phyloP scores from a whole-genome alignment of 2,329 filamentous ascomycete genomes.

The Aspergillus felis region DNA sequence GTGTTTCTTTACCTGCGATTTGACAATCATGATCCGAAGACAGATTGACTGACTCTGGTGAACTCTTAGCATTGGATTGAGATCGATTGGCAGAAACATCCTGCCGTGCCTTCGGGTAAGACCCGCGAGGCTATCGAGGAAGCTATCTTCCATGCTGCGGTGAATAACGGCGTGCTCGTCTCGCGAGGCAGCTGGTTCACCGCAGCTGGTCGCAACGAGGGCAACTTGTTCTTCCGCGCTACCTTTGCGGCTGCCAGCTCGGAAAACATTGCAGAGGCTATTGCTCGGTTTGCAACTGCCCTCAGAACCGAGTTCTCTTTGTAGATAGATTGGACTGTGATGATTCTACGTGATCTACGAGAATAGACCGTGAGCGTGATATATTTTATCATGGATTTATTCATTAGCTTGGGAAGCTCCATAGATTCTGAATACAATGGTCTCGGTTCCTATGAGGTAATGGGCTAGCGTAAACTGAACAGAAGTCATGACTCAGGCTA shows the following conservation, averaged over 20 bases:
- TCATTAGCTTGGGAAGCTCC: neutral
- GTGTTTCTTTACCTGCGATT: slow-evolving; percentile 33
- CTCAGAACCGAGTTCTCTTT: slow-evolving; percentile 60
- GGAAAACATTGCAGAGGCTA: slow-evolving; percentile 67
- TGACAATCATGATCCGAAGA: neutral
- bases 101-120: slow-evolving; percentile 34
- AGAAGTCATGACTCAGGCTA: too few relatives aligned
- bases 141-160: slow-evolving; percentile 73
- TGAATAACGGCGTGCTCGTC: slow-evolving; percentile 73
- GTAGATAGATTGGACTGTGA: slow-evolving; percentile 12
- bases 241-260: slow-evolving; percentile 80
- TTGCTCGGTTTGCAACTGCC: slow-evolving; percentile 70
- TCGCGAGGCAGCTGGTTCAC: slow-evolving; percentile 89
- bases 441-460: neutral
- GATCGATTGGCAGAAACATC: slow-evolving; percentile 45
- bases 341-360: neutral
- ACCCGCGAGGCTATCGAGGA: slow-evolving; percentile 63
- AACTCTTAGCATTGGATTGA: slow-evolving; percentile 44
- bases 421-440: neutral
- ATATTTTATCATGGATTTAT: neutral
- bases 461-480: too few relatives aligned
- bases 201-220: slow-evolving; percentile 60
- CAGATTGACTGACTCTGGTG: neutral
- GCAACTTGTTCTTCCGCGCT: slow-evolving; percentile 78
- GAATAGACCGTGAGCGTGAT: neutral